Percentiles rank a stretch among this genome's conserved stretches.
Evolutionary conservation across 1,284 basidiomycete genomes (phyloP).

Genomic region (Tylopilus orsonianus): DNA sequence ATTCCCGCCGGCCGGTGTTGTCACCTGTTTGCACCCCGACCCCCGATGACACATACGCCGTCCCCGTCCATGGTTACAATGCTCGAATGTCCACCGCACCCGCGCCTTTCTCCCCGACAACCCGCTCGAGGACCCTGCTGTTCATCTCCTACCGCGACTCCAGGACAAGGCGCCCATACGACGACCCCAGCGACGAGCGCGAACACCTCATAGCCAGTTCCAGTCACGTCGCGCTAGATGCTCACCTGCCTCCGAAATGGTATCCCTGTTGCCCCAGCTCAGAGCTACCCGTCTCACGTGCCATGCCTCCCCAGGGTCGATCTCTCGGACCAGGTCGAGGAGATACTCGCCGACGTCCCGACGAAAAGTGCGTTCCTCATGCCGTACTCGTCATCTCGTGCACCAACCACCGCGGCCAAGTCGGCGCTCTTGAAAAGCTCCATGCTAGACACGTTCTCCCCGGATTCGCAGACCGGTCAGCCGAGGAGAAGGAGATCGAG

Average conservation of each 20-base stretch:
- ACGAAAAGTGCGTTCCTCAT: slow-evolving; percentile 69
- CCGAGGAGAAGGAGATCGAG: slow-evolving; percentile 95
- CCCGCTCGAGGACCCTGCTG: slow-evolving; percentile 87
- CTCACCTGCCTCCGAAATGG: slow-evolving; percentile 74
- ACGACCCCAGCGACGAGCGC: slow-evolving; percentile 62
- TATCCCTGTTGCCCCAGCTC: slow-evolving; percentile 28
- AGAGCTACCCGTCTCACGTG: slow-evolving; percentile 10
- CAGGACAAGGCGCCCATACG: slow-evolving; percentile 49
- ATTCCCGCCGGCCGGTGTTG: slow-evolving; percentile 21
- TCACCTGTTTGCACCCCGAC: slow-evolving; percentile 23
- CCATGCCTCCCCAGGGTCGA: slow-evolving; percentile 70
- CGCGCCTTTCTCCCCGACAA: slow-evolving; percentile 48
- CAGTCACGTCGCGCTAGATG: slow-evolving; percentile 56
- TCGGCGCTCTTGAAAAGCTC: slow-evolving; percentile 83
- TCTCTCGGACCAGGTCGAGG: slow-evolving; percentile 84
- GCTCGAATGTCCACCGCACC: slow-evolving; percentile 31
- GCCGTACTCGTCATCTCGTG: slow-evolving; percentile 12
- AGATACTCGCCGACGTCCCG: slow-evolving; percentile 66
- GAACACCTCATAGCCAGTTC: slow-evolving; percentile 61
- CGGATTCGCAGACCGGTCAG: slow-evolving; percentile 91
- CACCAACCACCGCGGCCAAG: slow-evolving; percentile 40
- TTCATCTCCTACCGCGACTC: slow-evolving; percentile 96
- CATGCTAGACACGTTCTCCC: slow-evolving; percentile 96
- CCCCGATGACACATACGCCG: slow-evolving; percentile 21
- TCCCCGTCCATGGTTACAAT: slow-evolving; percentile 7